Conservation (phyloP, 2,329 filamentous ascomycete genomes). For the Ophiostoma sp. region DNA sequence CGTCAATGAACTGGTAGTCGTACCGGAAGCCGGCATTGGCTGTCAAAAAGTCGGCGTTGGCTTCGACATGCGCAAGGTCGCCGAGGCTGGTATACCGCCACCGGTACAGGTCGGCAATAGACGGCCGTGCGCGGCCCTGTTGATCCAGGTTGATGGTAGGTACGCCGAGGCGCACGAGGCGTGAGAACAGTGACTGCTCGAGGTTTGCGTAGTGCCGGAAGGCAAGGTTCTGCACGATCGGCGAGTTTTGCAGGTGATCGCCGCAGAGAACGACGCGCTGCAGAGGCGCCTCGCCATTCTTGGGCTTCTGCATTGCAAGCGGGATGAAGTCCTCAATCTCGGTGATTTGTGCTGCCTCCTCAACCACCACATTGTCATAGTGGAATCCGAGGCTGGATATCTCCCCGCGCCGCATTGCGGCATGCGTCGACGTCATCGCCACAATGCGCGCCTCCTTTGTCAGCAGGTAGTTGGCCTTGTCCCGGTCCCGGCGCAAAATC, state of each 20-base stretch:
- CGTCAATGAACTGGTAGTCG: slow-evolving; percentile 95
- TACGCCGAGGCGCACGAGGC: slow-evolving; percentile 86
- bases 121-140: slow-evolving; percentile 83
- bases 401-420: slow-evolving; percentile 86
- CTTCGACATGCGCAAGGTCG: slow-evolving; percentile 70
- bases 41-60: slow-evolving; percentile 62
- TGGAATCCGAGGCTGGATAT: slow-evolving; percentile 90
- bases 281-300: slow-evolving; percentile 65
- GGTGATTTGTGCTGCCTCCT: slow-evolving; percentile 96
- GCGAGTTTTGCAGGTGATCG: slow-evolving; percentile 95
- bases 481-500: slow-evolving; percentile 77
- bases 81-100: slow-evolving; percentile 84
- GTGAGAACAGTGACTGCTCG: slow-evolving; percentile 89
- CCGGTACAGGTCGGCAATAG: slow-evolving; percentile 81
- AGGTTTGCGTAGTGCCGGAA: slow-evolving; percentile 94
- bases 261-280: slow-evolving; percentile 89
- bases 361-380: slow-evolving; percentile 97
- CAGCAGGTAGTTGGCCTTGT: slow-evolving; percentile 93
- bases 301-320: slow-evolving; percentile 79
- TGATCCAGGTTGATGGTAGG: slow-evolving; percentile 85
- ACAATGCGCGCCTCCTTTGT: slow-evolving; percentile 95
- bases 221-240: slow-evolving; percentile 87
- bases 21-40: slow-evolving; percentile 90
- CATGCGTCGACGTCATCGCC: slow-evolving; percentile 98
- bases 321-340: slow-evolving; percentile 97